Conservation (phyloP, 192 early-diverging fungal species). For the Gamsiella multidivaricata region DNA sequence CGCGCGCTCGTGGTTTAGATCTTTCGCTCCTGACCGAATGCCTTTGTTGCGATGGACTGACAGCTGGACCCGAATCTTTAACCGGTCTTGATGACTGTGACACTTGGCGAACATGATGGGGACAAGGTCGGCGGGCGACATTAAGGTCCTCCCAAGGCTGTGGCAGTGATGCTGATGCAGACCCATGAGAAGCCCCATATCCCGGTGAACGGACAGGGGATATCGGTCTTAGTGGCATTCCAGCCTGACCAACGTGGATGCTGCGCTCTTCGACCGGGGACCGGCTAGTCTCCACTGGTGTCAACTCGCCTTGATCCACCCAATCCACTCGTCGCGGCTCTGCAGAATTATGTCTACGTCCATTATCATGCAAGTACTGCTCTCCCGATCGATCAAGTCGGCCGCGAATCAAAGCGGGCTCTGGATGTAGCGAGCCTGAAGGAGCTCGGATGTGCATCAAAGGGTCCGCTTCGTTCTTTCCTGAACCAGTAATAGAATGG, state of each 20-base stretch:
- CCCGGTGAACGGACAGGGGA: neutral
- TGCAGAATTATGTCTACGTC: too few relatives aligned
- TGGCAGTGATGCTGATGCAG: neutral
- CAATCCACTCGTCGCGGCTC: too few relatives aligned
- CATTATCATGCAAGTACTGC: neutral
- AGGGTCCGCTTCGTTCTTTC: too few relatives aligned
- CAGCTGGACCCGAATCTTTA: neutral
- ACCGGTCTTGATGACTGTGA: neutral
- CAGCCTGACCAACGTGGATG: neutral
- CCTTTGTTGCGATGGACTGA: neutral
- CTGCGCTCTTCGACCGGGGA: neutral
- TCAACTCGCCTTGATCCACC: neutral
- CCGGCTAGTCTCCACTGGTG: neutral
- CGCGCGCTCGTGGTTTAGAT: neutral
- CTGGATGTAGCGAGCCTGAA: too few relatives aligned
- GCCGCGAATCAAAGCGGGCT: too few relatives aligned
- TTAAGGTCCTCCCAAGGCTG: neutral
- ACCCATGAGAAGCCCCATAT: too few relatives aligned
- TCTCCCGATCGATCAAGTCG: neutral
- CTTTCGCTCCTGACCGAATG: too few relatives aligned
- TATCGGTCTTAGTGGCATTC: neutral
- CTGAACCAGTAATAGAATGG: too few relatives aligned
- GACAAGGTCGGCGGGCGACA: too few relatives aligned
- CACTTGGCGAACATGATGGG: neutral
- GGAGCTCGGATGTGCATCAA: too few relatives aligned